Evolutionary conservation across 75 land plant species (phyloP).

Genomic region (Picea glauca): DNA sequence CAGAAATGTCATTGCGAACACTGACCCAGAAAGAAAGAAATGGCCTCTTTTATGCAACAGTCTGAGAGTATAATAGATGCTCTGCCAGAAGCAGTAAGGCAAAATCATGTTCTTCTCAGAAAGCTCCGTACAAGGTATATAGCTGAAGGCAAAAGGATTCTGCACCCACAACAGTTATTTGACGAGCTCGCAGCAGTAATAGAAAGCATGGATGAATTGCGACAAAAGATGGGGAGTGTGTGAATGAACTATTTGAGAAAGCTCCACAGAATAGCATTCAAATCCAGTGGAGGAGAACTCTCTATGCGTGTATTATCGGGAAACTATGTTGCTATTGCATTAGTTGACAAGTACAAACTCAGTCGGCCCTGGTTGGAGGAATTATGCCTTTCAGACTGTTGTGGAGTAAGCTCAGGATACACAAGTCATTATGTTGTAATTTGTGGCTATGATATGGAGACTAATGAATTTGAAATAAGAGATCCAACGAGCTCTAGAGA

Average conservation of each 20-base stretch:
- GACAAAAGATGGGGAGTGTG: slow-evolving; percentile 75
- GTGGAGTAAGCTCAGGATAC: slow-evolving; percentile 13
- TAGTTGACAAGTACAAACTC: slow-evolving; percentile 93
- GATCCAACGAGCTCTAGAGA: slow-evolving; percentile 92
- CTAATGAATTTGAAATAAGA: slow-evolving; percentile 89
- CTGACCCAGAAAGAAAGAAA: too few relatives aligned
- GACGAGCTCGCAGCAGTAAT: slow-evolving; percentile 49
- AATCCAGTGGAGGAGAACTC: slow-evolving; percentile 74
- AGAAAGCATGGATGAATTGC: slow-evolving; percentile 23
- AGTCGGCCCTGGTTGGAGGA: slow-evolving; percentile 73
- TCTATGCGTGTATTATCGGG: slow-evolving; percentile 77
- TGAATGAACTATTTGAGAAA: slow-evolving; percentile 77
- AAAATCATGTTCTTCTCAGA: too few relatives aligned
- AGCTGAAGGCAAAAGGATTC: slow-evolving; percentile 47
- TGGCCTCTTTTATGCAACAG: too few relatives aligned
- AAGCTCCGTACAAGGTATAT: slow-evolving; percentile 9
- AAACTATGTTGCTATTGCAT: slow-evolving; percentile 76
- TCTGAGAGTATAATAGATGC: too few relatives aligned
- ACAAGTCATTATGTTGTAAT: slow-evolving; percentile 80
- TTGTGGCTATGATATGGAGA: slow-evolving; percentile 83
- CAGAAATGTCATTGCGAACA: too few relatives aligned
- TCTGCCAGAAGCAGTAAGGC: too few relatives aligned
- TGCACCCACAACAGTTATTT: slow-evolving; percentile 58
- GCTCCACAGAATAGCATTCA: slow-evolving; percentile 78
- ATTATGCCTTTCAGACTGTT: slow-evolving; percentile 51